Base-by-base conservation (phyloP, 2,329 filamentous ascomycete species). In the Aspergillus oerlinghausenensis region DNA sequence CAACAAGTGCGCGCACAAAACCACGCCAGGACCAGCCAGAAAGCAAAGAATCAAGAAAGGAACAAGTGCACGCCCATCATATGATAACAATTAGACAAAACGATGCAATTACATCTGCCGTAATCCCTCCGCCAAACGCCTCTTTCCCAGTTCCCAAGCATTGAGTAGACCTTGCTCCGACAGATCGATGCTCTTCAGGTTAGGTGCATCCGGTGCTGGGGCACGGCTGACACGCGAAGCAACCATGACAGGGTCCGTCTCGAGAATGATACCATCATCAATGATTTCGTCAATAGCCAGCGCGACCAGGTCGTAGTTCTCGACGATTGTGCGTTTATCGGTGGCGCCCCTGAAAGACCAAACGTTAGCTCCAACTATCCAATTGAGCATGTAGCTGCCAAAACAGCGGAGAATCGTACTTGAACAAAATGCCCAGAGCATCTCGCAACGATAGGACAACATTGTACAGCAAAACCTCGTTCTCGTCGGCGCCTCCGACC, bases 291-390 rank as follows among this genome's bases (percentile, higher is more conserved):
- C 94, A 63, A 99, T 90, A 48, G 92, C 90, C 54, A 99, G 85
- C 14, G 92, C 89, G 60, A 97, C 90, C 23, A 97, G 84, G 76
- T 97, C 94, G 81, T 97, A 99, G 83, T 97, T 97, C 78, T 99
- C 94, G 70, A 97, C 88, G 64, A 97, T 92, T 56, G 94, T 97
- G 65, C 94, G 88, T 83, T 97, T 97, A 80, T 99, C 94, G 51
- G 95, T 92, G 35, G 91, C 91, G 83, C 95, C 93, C 77, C 91
- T 96, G 64, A 47, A 54, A 43, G 47, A 21, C 19, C 29, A 35
- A 50, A 26, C 54, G 65, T 69, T 62, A 67, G 61, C 48, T 25
- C 38, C 40, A 35, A 29, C 28, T 28, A 53, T 38, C 19, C 10
- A 8, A 53, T 50, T 42, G 11, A n/a, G 29, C 6, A 43, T 17